A percentile compares a stretch with the other conserved stretches of the same genome.
Conservation (phyloP, 2,329 filamentous ascomycete species). For the Aspergillus sp. region DNA sequence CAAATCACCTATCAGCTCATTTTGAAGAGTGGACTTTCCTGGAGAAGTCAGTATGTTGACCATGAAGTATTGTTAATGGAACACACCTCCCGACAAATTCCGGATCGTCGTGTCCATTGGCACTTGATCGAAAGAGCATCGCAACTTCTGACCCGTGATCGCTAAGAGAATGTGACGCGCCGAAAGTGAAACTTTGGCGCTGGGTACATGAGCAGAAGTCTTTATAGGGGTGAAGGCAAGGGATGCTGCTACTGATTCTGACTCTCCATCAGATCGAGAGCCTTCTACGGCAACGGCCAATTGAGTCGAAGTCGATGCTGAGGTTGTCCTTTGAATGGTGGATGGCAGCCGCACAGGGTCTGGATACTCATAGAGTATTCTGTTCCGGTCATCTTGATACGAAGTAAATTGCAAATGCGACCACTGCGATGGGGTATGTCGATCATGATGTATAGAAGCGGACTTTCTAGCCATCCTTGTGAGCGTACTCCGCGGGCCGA, state of each 20-base stretch:
- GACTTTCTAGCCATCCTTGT: conserved; percentile 44
- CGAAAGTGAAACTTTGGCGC: conserved; percentile 10
- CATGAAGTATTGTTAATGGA: background rate
- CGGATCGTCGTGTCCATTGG: conserved; percentile 34
- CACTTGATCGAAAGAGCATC: conserved; percentile 21
- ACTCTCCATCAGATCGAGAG: background rate
- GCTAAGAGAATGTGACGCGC: conserved; percentile 18
- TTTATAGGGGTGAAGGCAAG: background rate
- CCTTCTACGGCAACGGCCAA: background rate
- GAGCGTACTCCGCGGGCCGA: conserved; percentile 42
- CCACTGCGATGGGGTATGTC: conserved; percentile 23
- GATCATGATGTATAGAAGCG: conserved; percentile 25
- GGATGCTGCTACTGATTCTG: no score
- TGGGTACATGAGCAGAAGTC: background rate
- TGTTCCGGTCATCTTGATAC: conserved; percentile 18
- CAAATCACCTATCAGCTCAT: conserved; percentile 49
- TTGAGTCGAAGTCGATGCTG: background rate
- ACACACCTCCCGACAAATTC: conserved; percentile 28
- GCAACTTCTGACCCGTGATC: conserved; percentile 22
- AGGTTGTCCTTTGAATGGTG: background rate
- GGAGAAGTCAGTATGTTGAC: conserved; percentile 3
- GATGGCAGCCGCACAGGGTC: background rate
- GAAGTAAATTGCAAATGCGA: conserved; percentile 29
- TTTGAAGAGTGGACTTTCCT: conserved; percentile 49
- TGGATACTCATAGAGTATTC: conserved; percentile 17